phyloP scores from a whole-genome alignment of 805 yeast genomes.

The Sugiyamaella qingdaonensis region DNA sequence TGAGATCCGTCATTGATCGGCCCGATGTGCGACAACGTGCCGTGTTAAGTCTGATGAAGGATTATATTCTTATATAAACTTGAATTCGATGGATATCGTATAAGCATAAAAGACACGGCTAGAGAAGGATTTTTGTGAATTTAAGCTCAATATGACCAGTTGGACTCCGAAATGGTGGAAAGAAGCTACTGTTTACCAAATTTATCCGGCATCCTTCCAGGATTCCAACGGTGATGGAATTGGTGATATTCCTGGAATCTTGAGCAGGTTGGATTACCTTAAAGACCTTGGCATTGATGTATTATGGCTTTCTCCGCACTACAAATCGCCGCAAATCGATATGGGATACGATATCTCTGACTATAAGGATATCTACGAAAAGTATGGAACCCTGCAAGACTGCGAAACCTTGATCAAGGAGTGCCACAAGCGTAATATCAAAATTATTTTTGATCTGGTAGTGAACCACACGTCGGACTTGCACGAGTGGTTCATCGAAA shows the following conservation, averaged over 20 bases:
- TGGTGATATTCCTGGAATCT: constrained; percentile 54
- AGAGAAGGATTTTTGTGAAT: too few relatives aligned
- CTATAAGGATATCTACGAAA: constrained; percentile 48
- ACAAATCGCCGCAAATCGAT: constrained; percentile 55
- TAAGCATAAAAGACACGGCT: too few relatives aligned
- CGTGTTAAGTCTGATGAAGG: too few relatives aligned
- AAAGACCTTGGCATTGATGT: constrained; percentile 47
- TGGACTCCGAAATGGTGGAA: constrained; percentile 49
- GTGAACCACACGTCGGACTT: constrained; percentile 54
- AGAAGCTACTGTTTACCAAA: constrained; percentile 52
- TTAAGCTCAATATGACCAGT: background rate
- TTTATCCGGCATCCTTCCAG: constrained; percentile 58
- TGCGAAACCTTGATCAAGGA: constrained; percentile 42
- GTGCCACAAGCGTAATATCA: constrained; percentile 2
- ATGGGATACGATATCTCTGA: constrained; percentile 63
- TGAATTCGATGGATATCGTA: too few relatives aligned
- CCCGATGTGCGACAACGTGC: too few relatives aligned
- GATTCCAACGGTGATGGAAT: constrained; percentile 57
- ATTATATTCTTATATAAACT: too few relatives aligned
- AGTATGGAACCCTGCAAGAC: constrained; percentile 52
- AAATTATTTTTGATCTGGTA: constrained; percentile 41
- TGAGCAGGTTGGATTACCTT: constrained; percentile 48
- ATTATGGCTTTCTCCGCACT: constrained; percentile 57
- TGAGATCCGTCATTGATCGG: too few relatives aligned
- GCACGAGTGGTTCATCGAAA: constrained; percentile 57